phyloP scores from a whole-genome alignment of 192 early-diverging fungal genomes.

The Rhizoclosmatium sp. region DNA sequence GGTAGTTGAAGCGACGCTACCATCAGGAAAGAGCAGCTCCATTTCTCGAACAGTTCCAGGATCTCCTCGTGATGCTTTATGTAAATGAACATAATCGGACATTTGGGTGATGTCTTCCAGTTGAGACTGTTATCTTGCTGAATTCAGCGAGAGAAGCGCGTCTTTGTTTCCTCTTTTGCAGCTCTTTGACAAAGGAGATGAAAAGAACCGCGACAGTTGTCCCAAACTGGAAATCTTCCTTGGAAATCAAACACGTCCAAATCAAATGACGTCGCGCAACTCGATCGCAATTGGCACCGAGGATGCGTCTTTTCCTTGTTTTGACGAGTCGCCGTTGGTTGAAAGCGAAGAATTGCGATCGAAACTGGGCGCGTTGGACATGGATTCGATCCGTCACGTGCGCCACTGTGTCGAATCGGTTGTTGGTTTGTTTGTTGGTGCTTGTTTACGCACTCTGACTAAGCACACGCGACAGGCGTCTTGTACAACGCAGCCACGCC shows the following conservation, averaged over 20 bases:
- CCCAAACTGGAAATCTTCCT: neutral
- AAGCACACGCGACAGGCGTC: neutral
- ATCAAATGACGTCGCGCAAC: too few relatives aligned
- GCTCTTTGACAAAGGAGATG: too few relatives aligned
- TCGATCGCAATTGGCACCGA: too few relatives aligned
- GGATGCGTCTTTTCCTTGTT: neutral
- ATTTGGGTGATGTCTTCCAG: too few relatives aligned
- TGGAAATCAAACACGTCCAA: neutral
- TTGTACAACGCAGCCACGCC: conserved; percentile 31
- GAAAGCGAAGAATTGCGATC: neutral
- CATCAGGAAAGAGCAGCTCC: conserved; percentile 19
- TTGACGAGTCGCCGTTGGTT: neutral
- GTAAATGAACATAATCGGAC: too few relatives aligned
- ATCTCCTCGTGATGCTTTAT: neutral
- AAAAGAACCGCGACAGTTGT: too few relatives aligned
- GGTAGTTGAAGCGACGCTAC: conserved; percentile 4
- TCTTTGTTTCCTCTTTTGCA: neutral
- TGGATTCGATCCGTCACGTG: conserved; percentile 18
- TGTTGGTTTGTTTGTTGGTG: neutral
- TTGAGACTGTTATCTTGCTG: neutral
- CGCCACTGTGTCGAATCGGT: conserved; percentile 16
- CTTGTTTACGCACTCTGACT: too few relatives aligned
- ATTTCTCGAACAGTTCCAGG: neutral
- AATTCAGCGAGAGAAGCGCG: neutral
- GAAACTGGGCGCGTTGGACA: conserved; percentile 11